Percentiles rank a stretch among this genome's conserved stretches.
Evolutionary conservation across 1,284 basidiomycete genomes (phyloP).

Genomic region (Wallemia mellicola): DNA sequence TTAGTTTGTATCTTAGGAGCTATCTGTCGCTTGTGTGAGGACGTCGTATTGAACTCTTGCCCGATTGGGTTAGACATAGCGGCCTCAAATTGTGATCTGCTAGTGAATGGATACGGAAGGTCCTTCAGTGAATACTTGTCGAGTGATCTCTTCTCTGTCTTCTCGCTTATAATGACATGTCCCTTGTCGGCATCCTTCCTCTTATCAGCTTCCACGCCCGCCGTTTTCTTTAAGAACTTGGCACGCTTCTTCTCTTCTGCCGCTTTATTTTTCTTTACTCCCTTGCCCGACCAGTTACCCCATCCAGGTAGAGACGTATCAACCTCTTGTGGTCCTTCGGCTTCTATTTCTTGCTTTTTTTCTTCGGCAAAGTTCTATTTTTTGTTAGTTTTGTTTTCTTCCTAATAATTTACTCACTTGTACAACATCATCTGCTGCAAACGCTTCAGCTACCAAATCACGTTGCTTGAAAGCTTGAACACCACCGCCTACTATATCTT

Average conservation of each 20-base stretch:
- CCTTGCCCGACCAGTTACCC: slow-evolving; percentile 72
- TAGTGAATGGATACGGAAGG: slow-evolving; percentile 76
- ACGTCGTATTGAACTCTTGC: not conserved
- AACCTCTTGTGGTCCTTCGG: slow-evolving; percentile 53
- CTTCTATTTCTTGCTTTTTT: slow-evolving; percentile 44
- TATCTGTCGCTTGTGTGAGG: not conserved
- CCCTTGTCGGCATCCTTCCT: slow-evolving; percentile 58
- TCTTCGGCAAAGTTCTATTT: slow-evolving; percentile 49
- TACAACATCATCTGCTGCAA: slow-evolving; percentile 85
- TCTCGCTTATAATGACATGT: slow-evolving; percentile 81
- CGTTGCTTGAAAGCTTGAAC: slow-evolving; percentile 48
- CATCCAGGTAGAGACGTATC: slow-evolving; percentile 84
- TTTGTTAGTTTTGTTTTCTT: not conserved
- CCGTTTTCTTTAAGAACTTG: slow-evolving; percentile 39
- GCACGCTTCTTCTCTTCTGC: slow-evolving; percentile 19
- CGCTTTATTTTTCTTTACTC: slow-evolving; percentile 20
- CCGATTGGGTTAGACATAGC: not conserved
- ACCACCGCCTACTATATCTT: slow-evolving; percentile 28
- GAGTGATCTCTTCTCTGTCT: slow-evolving; percentile 60
- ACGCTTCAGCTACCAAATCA: slow-evolving; percentile 71
- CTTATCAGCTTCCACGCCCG: slow-evolving; percentile 41
- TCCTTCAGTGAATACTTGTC: slow-evolving; percentile 61
- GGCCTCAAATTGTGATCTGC: not conserved
- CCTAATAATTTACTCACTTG: slow-evolving; percentile 22
- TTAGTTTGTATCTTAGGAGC: not conserved